These are phyloP conservation scores for Aspergillus proliferans DNA, from an alignment of 2,329 filamentous ascomycete genomes.

Conservation along the genomic window DNA sequence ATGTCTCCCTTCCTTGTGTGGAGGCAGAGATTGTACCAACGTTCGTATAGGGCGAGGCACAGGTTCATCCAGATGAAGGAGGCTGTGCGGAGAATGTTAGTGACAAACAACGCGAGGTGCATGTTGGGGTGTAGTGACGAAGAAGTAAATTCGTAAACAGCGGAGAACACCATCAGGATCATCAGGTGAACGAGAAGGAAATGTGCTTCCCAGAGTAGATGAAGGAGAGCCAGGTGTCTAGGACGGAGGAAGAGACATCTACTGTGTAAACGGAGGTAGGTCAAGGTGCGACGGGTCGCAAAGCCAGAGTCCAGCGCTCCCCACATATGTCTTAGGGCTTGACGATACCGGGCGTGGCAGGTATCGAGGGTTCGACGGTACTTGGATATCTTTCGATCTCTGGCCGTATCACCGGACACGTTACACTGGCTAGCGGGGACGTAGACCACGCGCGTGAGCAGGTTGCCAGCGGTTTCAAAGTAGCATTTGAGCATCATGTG, in stretches of 20 bases:
- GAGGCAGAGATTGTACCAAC: constrained; percentile 59
- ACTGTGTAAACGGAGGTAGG: constrained; percentile 13
- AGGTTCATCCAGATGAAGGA: constrained; percentile 59
- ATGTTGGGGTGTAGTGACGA: constrained; percentile 49
- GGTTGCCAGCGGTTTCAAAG: constrained; percentile 64
- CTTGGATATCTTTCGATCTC: constrained; percentile 31
- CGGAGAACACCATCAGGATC: constrained; percentile 57
- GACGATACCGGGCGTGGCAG: constrained; percentile 61
- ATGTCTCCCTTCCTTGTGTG: constrained; percentile 59
- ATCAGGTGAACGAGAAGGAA: constrained; percentile 64
- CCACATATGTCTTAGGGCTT: constrained; percentile 71
- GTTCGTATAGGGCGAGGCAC: constrained; percentile 62
- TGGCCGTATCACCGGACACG: constrained; percentile 54
- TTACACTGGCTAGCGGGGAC: constrained; percentile 69
- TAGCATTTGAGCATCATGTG: constrained; percentile 77
- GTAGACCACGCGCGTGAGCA: constrained; percentile 58
- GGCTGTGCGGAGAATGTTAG: constrained; percentile 53
- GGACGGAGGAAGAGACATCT: constrained; percentile 28
- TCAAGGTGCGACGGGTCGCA: constrained; percentile 50
- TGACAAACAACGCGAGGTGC: constrained; percentile 55
- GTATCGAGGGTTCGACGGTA: constrained; percentile 45
- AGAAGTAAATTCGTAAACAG: constrained; percentile 52
- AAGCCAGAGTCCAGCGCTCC: constrained; percentile 64
- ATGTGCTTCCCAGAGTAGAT: constrained; percentile 68
- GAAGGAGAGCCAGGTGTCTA: constrained; percentile 54